Evolutionary conservation across 1,139 yeast species (phyloP).

Genomic region (Hansenula sp.): DNA sequence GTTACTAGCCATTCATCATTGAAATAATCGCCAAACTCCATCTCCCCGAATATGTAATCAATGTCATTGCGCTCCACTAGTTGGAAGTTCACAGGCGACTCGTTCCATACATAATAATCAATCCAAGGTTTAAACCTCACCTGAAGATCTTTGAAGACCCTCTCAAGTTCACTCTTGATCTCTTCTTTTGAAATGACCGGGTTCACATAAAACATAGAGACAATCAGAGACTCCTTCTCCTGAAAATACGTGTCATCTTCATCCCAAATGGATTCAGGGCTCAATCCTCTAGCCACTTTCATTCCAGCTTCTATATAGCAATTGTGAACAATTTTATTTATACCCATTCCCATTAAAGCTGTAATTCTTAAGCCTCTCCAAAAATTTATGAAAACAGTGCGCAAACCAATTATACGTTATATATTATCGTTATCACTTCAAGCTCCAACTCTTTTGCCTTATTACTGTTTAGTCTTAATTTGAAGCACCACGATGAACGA

Average conservation of each 20-base stretch:
- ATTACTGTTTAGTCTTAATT: too few relatives aligned
- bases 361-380: too few relatives aligned
- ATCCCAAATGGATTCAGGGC: slow-evolving; percentile 10
- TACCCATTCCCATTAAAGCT: too few relatives aligned
- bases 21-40: slow-evolving; percentile 38
- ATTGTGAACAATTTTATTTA: too few relatives aligned
- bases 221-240: slow-evolving; percentile 8
- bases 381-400: too few relatives aligned
- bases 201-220: slow-evolving; percentile 14
- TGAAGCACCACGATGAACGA: too few relatives aligned
- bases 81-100: slow-evolving; percentile 13
- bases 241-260: neutral
- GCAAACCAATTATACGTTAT: too few relatives aligned
- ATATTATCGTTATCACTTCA: too few relatives aligned
- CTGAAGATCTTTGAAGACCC: slow-evolving; percentile 20
- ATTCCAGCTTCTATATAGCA: neutral
- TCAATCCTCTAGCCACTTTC: neutral
- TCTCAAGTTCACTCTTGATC: slow-evolving; percentile 11
- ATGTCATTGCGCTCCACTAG: slow-evolving; percentile 8
- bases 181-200: slow-evolving; percentile 15
- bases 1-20: slow-evolving; percentile 48
- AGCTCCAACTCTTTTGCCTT: too few relatives aligned
- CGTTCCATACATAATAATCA: slow-evolving; percentile 39
- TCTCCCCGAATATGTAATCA: slow-evolving; percentile 38
- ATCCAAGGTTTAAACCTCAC: slow-evolving; percentile 36